Percentiles rank a stretch among this genome's conserved stretches.
Conservation (phyloP, 805 yeast genomes). For the Hanseniaspora meyeri region DNA sequence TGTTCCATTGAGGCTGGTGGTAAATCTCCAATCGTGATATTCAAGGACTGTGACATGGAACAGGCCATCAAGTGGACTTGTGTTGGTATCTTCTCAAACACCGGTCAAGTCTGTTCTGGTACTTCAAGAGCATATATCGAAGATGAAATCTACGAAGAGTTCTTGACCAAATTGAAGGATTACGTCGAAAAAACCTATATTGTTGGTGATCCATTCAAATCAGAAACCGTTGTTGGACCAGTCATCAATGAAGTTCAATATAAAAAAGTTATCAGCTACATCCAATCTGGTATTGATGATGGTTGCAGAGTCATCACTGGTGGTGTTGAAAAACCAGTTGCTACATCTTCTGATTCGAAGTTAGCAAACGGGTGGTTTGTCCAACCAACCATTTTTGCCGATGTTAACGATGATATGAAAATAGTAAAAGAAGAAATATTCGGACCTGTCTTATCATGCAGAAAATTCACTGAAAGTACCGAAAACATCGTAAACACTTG, state of each 20-base stretch:
- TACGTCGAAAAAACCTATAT: constrained; percentile 37
- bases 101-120: constrained; percentile 60
- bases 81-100: constrained; percentile 49
- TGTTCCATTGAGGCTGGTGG: constrained; percentile 66
- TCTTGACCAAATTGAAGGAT: constrained; percentile 33
- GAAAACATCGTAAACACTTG: constrained; percentile 45
- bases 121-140: constrained; percentile 52
- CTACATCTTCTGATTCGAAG: constrained; percentile 23
- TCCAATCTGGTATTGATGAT: constrained; percentile 35
- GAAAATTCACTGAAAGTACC: constrained; percentile 51
- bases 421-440: constrained; percentile 73
- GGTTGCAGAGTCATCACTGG: constrained; percentile 39
- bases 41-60: constrained; percentile 51
- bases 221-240: constrained; percentile 45
- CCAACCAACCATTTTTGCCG: constrained; percentile 65
- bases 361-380: constrained; percentile 45
- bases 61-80: constrained; percentile 61
- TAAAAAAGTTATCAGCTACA: constrained; percentile 38
- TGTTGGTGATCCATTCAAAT: constrained; percentile 45
- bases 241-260: constrained; percentile 45
- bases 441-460: constrained; percentile 70
- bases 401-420: constrained; percentile 51
- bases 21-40: constrained; percentile 51
- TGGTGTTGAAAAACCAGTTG: constrained; percentile 27
- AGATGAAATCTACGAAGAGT: constrained; percentile 43